A percentile compares a stretch with the other conserved stretches of the same genome.
Evolutionary conservation across 148 eudicot species (phyloP).

Genomic region (Gaultheria prostrata): DNA sequence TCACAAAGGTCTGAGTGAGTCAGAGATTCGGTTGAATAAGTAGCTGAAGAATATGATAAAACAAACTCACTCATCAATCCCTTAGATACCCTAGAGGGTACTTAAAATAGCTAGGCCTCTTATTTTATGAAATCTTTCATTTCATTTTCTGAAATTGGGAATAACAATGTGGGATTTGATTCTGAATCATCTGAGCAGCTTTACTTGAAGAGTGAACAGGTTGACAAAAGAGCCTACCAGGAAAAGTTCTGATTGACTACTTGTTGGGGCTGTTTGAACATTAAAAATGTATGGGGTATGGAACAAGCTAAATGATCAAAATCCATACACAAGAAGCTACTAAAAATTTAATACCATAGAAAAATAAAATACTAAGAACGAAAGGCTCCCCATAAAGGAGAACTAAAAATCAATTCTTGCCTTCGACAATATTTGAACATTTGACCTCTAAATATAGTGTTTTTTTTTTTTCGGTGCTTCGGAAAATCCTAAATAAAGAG

Average conservation of each 20-base stretch:
- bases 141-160: neutral
- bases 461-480: no score
- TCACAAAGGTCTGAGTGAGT: constrained; percentile 18
- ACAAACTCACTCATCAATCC: constrained; percentile 5
- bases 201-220: neutral
- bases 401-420: neutral
- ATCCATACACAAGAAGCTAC: neutral
- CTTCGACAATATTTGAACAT: no score
- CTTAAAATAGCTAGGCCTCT: neutral
- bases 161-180: constrained; percentile 4
- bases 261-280: neutral
- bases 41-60: constrained; percentile 15
- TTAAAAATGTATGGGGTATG: neutral
- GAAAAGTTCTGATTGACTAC: neutral
- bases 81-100: constrained; percentile 19
- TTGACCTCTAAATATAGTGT: no score
- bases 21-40: constrained; percentile 33
- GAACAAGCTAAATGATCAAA: neutral
- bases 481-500: no score
- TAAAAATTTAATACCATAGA: neutral
- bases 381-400: neutral
- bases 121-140: constrained; percentile 7
- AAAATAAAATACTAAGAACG: no score
- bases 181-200: neutral
- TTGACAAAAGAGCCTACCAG: neutral